phyloP scores from a whole-genome alignment of 2,329 filamentous ascomycete species.

The Lasiodiplodia sp. region DNA sequence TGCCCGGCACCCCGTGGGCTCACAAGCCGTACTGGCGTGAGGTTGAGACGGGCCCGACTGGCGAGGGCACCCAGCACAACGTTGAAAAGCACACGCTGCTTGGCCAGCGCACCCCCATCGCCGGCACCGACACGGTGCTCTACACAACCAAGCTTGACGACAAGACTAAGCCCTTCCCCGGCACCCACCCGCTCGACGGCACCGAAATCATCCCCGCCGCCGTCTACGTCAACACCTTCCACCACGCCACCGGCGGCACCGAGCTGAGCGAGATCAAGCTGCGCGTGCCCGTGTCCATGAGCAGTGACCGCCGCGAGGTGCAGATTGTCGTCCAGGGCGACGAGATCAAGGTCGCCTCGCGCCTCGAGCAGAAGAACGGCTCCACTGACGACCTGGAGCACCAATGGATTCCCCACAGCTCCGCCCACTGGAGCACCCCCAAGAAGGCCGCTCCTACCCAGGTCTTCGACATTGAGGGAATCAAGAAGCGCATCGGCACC shows the following conservation, averaged over 20 bases:
- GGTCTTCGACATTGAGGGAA: conserved; percentile 36
- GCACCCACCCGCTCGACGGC: conserved; percentile 50
- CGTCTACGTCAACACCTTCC: conserved; percentile 52
- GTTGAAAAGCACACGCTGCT: conserved; percentile 47
- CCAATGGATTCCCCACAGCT: conserved; percentile 47
- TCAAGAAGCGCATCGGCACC: conserved; percentile 40
- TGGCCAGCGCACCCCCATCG: conserved; percentile 41
- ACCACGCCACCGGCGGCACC: conserved; percentile 42
- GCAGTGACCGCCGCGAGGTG: conserved; percentile 43
- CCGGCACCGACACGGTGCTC: conserved; percentile 37
- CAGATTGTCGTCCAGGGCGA: conserved; percentile 47
- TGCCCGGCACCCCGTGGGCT: conserved; percentile 39
- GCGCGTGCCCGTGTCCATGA: conserved; percentile 48
- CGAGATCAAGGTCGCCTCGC: conserved; percentile 45
- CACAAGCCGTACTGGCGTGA: conserved; percentile 35
- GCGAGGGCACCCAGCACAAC: conserved; percentile 38
- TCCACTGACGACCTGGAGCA: conserved; percentile 30
- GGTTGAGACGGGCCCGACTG: conserved; percentile 29
- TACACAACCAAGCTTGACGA: conserved; percentile 46
- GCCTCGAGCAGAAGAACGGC: conserved; percentile 33
- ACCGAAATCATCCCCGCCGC: conserved; percentile 56
- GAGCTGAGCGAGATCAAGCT: conserved; percentile 45
- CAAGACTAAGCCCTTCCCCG: conserved; percentile 51
- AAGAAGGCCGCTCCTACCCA: conserved; percentile 8
- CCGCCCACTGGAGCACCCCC: conserved; percentile 31